These are phyloP conservation scores for Dactylellina parvicollis DNA, from an alignment of 2,329 filamentous ascomycete species.

Conservation along the genomic window DNA sequence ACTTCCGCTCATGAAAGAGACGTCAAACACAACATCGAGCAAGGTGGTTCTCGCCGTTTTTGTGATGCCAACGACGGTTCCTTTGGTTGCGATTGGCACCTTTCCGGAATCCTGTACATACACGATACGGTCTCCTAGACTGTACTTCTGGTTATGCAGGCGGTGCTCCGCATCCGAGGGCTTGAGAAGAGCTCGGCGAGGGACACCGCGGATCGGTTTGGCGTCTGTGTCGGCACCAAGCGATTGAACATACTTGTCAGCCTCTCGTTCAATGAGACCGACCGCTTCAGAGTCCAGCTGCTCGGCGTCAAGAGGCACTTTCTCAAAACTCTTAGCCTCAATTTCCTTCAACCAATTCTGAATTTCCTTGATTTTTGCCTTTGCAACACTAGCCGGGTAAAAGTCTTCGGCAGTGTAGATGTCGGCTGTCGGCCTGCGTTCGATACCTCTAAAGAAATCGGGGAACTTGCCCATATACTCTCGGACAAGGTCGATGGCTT, in stretches of 20 bases:
- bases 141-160: conserved; percentile 83
- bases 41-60: conserved; percentile 83
- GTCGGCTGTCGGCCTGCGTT: conserved; percentile 83
- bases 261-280: conserved; percentile 78
- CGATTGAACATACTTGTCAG: conserved; percentile 67
- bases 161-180: conserved; percentile 96
- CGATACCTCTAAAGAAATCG: conserved; percentile 90
- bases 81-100: conserved; percentile 88
- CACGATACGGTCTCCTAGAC: conserved; percentile 87
- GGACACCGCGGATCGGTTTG: conserved; percentile 72
- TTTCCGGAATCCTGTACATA: conserved; percentile 94
- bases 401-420: conserved; percentile 86
- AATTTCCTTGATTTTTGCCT: conserved; percentile 89
- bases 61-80: conserved; percentile 94
- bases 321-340: conserved; percentile 90
- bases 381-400: conserved; percentile 78
- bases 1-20: conserved; percentile 95
- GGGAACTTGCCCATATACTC: conserved; percentile 95
- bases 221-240: conserved; percentile 65
- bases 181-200: conserved; percentile 86
- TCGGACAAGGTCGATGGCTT: conserved; percentile 80
- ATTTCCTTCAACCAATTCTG: conserved; percentile 90
- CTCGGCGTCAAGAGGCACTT: conserved; percentile 94
- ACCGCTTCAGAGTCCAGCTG: conserved; percentile 94
- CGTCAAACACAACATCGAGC: conserved; percentile 92